These are phyloP conservation scores for Linderniella brevidens DNA, from an alignment of 257 asterid genomes.

Conservation along the genomic window DNA sequence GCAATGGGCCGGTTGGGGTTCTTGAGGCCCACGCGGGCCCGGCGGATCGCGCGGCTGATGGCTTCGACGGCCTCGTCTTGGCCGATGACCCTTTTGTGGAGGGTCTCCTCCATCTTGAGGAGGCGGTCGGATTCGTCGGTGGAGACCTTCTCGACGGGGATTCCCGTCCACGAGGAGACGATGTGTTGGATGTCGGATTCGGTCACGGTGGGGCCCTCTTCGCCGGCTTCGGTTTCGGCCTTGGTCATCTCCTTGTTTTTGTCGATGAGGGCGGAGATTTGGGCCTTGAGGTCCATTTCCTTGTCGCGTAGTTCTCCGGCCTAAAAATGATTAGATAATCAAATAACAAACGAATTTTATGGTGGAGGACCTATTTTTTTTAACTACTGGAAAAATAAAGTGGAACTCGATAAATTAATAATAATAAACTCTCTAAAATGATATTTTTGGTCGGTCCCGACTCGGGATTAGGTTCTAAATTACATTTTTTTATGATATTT, in stretches of 20 bases:
- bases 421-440: too few species aligned
- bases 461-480: too few species aligned
- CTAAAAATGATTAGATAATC: constrained; percentile 14
- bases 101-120: constrained; percentile 91
- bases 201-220: constrained; percentile 68
- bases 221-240: constrained; percentile 88
- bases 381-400: too few species aligned
- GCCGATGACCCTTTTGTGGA: constrained; percentile 57
- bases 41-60: constrained; percentile 64
- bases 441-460: too few species aligned
- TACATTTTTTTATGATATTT: too few species aligned
- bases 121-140: constrained; percentile 87
- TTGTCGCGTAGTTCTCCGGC: constrained; percentile 93
- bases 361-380: too few species aligned
- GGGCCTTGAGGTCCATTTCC: constrained; percentile 93
- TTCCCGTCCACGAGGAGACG: constrained; percentile 91
- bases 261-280: constrained; percentile 62
- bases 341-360: constrained; percentile 5
- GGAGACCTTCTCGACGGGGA: constrained; percentile 89
- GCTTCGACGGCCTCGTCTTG: constrained; percentile 78
- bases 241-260: constrained; percentile 89
- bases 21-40: constrained; percentile 80
- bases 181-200: constrained; percentile 93
- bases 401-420: too few species aligned
- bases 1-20: constrained; percentile 77